Percentiles rank a stretch among this genome's conserved stretches.
Evolutionary conservation across 768 basidiomycete genomes (phyloP).

Genomic region (Tylopilus sp.): DNA sequence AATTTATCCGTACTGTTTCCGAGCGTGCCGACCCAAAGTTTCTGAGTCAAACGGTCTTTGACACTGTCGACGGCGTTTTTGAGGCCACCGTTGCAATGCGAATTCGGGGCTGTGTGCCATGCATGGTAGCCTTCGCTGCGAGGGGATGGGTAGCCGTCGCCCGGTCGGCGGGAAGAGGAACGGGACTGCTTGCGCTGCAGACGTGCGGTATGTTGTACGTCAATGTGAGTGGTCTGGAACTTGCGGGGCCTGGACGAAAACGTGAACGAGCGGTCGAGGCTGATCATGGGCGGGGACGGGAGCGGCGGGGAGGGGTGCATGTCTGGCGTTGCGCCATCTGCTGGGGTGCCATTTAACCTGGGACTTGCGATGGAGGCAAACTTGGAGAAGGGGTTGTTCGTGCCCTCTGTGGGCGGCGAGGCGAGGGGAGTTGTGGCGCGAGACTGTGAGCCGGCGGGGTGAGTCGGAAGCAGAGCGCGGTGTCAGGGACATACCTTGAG

Average conservation of each 20-base stretch:
- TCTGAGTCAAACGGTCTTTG: slow-evolving; percentile 45
- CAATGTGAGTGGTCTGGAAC: slow-evolving; percentile 48
- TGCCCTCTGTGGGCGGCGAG: slow-evolving; percentile 42
- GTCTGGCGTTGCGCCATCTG: slow-evolving; percentile 6
- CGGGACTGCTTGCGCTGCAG: slow-evolving; percentile 51
- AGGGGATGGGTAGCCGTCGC: slow-evolving; percentile 31
- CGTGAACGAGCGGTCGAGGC: slow-evolving; percentile 26
- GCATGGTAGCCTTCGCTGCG: slow-evolving; percentile 22
- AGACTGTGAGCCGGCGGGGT: slow-evolving; percentile 16
- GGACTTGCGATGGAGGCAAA: slow-evolving; percentile 36
- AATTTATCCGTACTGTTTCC: slow-evolving; percentile 69
- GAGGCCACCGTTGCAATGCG: slow-evolving; percentile 78
- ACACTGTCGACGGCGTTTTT: slow-evolving; percentile 79
- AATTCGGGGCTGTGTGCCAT: slow-evolving; percentile 56
- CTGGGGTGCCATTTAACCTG: slow-evolving; percentile 9
- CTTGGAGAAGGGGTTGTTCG: slow-evolving; percentile 62
- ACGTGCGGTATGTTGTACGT: slow-evolving; percentile 36
- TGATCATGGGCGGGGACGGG: background rate
- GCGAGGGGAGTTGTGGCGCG: slow-evolving; percentile 43
- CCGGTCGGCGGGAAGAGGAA: slow-evolving; percentile 49
- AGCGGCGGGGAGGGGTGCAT: background rate
- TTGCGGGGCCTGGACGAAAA: slow-evolving; percentile 36
- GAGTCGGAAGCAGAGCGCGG: background rate
- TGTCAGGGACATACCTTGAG: slow-evolving; percentile 48
- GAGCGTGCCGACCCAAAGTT: slow-evolving; percentile 70